Base-by-base conservation (phyloP, 139 green algal species). In the Volvox africanus region DNA sequence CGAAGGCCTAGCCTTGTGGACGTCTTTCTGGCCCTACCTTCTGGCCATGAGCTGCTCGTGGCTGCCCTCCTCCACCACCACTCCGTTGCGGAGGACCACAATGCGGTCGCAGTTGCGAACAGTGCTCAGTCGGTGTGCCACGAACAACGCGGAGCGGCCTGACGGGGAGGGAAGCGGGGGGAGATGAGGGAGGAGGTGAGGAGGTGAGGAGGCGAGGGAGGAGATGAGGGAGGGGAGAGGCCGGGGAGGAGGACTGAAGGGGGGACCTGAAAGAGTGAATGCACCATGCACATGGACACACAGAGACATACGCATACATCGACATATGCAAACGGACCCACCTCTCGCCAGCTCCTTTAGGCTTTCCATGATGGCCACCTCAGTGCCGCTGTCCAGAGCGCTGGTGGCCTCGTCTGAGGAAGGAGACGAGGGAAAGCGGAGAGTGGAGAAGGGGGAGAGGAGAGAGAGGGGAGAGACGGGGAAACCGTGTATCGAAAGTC, bases 41-140 rank as follows among this genome's bases (percentile, higher is more conserved):
- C 32, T n/a, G 0, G 78, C 88, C 86, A 96, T 93, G 35, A 96
- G 93, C 82, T 95, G 82, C 32, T 92, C 88, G 82, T 96, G 94
- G 82, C 80, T 93, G 81, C 94, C 94, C 86, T 94, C 33, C 92
- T 96, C 94, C 44, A 93, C 89, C 82, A 96, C 71, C 21, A 28
- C 55, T 1, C 94, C 94, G 3, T 50, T 86, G 28, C 81, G 61
- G 73, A 98, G 93, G 75, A 98, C 96, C 2, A 98, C 79, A 55
- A 99, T 99, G 22, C 93, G 94, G 92, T 99, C 95, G 87, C 95
- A 99, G 33, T 92, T 89, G 77, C 93, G 93, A 1, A 99, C 91
- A 0, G 98, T 99, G 65, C 93, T 97, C 84, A 99, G 93, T 17
- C 98, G 93, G 94, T 99, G 98, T 2, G 98, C 97, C n/a, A 99